These are phyloP conservation scores for Aspergillus caelatus DNA, from an alignment of 2,329 filamentous ascomycete genomes.

Conservation along the genomic window DNA sequence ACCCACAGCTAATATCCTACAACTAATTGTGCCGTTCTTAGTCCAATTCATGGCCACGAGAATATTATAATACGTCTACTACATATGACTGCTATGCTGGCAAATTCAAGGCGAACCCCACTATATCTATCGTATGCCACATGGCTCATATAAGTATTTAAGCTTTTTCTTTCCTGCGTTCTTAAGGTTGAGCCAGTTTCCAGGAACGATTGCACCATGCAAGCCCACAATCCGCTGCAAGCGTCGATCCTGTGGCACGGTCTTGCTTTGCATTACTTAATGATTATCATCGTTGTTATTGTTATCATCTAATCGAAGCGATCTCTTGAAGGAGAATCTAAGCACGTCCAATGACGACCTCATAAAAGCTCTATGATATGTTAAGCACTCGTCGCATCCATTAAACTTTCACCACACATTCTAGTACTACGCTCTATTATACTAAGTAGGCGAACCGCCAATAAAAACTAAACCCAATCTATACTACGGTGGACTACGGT, in stretches of 20 bases:
- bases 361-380: neutral
- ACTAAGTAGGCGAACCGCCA: too few species aligned
- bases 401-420: neutral
- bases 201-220: neutral
- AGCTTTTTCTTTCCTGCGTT: neutral
- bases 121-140: neutral
- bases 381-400: neutral
- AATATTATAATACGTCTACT: constrained; percentile 2
- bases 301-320: neutral
- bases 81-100: neutral
- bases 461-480: neutral
- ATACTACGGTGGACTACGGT: neutral
- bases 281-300: neutral
- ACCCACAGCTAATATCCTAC: neutral
- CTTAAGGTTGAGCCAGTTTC: neutral
- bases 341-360: neutral
- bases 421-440: too few species aligned
- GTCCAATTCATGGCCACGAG: neutral
- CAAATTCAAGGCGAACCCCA: neutral
- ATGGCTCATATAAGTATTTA: neutral
- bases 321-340: neutral
- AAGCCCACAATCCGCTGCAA: neutral
- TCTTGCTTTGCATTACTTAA: neutral
- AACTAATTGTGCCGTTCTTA: neutral
- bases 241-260: neutral